Evolutionary conservation across 352 stramenopile genomes (phyloP), one percentile per base, ranked within the genome.

Genomic region (Pythium sp.): DNA sequence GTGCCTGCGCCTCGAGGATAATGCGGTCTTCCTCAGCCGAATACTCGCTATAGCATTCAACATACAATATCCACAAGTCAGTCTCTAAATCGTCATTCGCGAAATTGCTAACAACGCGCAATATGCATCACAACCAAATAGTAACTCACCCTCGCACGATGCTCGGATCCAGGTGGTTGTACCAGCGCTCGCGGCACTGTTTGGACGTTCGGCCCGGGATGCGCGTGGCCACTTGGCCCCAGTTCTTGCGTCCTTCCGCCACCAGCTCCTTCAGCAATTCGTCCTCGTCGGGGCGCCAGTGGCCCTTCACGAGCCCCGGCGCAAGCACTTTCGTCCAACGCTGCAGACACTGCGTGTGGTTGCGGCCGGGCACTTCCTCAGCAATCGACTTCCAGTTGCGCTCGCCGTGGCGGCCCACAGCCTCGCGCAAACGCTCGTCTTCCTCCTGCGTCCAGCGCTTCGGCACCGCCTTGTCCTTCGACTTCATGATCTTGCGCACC

Each of bases 131-230:
- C 14, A 46, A 46, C 54, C 26, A 55, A 34, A 36, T 28, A 54
- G 32, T 11, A 20, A 49, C 43, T 15, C 22, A 71, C 47, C 62
- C 60, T 18, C 51, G 63, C 12, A 72, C 24, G 36, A 43, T 64
- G 28, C 69, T 54, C 68, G 77, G 70, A 59, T 98, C 97, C 18
- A 99, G 76, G 70, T 98, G 94, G 75, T 99, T 98, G 64, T 90
- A 93, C 91, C 93, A 99, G 18, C 97, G 89, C 78, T 99, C 96
- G 4, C 97, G 91, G 71, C 95, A 99, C 74, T 99, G 97, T 73
- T 99, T 99, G 24, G 86, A 91, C 59, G 87, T 96, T 5, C 90
- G 82, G 9, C 87, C 90, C 0, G 83, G 80, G 58, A 97, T 95
- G 20, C 82, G 83, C 60, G 84, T 93, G 20, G 89, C 90, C 24